Conservation (phyloP, 2,329 filamentous ascomycete species). For the Calycina herbarum region DNA sequence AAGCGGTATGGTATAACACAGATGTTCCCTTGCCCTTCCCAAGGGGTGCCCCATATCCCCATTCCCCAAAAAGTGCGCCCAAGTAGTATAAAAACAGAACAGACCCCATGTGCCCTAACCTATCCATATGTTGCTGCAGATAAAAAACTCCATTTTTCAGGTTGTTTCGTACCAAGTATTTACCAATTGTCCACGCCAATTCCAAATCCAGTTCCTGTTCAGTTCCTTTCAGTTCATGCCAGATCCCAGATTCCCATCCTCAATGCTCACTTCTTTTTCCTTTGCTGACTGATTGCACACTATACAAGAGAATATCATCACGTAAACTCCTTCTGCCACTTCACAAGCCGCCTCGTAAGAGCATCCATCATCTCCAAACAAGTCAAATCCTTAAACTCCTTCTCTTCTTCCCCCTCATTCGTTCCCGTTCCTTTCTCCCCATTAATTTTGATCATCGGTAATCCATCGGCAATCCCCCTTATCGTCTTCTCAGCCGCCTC, state of each 20-base stretch:
- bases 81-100: no score
- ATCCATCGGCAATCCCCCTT: constrained; percentile 37
- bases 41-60: no score
- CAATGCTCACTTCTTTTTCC: neutral
- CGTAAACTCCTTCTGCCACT: constrained; percentile 40
- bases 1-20: no score
- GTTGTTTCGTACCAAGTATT: neutral
- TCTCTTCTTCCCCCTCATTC: constrained; percentile 37
- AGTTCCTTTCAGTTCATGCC: neutral
- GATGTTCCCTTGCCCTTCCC: no score
- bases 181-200: neutral
- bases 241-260: neutral
- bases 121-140: no score
- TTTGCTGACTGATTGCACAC: neutral
- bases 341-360: constrained; percentile 42
- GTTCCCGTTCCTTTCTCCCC: constrained; percentile 36
- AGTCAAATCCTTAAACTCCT: constrained; percentile 72
- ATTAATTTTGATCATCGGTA: constrained; percentile 40
- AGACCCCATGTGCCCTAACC: no score
- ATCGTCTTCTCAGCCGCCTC: constrained; percentile 39
- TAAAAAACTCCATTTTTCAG: no score
- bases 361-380: constrained; percentile 43
- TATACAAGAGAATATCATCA: constrained; percentile 15
- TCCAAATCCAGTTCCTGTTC: neutral
- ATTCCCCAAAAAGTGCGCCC: no score